These are phyloP conservation scores for Macrocystidia cucumis DNA, from an alignment of 1,284 basidiomycete genomes.

Conservation along the genomic window DNA sequence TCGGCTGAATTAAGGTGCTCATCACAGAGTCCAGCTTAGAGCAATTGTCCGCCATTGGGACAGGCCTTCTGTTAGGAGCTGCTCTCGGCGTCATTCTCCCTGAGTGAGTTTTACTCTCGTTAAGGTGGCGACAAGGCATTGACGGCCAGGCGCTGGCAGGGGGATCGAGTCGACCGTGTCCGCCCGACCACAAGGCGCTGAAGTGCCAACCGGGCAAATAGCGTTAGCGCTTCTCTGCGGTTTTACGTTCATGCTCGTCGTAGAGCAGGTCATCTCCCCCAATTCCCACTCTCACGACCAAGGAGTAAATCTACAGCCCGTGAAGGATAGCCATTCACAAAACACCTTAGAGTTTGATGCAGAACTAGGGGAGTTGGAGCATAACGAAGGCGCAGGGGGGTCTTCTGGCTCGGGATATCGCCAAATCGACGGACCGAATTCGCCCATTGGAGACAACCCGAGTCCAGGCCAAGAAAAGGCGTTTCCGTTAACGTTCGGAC, in stretches of 20 bases:
- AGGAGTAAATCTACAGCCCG: constrained; percentile 16
- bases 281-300: constrained; percentile 27
- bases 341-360: constrained; percentile 48
- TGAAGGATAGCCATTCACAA: constrained; percentile 13
- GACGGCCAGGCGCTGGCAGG: constrained; percentile 29
- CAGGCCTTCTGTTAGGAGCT: constrained; percentile 84
- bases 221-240: constrained; percentile 73
- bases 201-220: constrained; percentile 48
- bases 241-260: constrained; percentile 79
- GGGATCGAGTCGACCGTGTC: constrained; percentile 51
- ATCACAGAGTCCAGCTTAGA: constrained; percentile 52
- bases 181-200: constrained; percentile 26
- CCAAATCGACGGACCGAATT: constrained; percentile 11
- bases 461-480: constrained; percentile 27
- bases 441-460: constrained; percentile 2
- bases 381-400: constrained; percentile 22
- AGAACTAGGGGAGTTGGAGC: constrained; percentile 44
- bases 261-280: constrained; percentile 55
- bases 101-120: constrained; percentile 61
- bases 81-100: constrained; percentile 89
- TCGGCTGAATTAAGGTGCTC: no score
- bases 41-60: constrained; percentile 62
- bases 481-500: constrained; percentile 74
- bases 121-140: not conserved
- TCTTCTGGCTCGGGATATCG: constrained; percentile 14